Conservation (phyloP, 768 basidiomycete species). For the Leccinum broughii region DNA sequence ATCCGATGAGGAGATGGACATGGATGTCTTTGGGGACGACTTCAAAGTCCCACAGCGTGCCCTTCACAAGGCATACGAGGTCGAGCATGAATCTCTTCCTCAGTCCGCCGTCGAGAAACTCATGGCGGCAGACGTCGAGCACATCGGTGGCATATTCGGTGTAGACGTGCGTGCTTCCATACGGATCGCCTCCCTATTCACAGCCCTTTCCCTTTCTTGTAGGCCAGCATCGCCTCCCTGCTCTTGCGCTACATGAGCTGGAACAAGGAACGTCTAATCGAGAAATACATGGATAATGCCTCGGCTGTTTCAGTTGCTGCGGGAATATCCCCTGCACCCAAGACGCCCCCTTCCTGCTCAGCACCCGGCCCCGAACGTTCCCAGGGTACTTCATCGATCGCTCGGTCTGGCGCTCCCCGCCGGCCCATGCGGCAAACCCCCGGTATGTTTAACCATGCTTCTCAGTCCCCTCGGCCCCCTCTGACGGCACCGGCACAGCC, state of each 20-base stretch:
- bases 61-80: conserved; percentile 74
- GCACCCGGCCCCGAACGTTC: conserved; percentile 35
- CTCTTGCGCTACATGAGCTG: conserved; percentile 83
- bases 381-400: conserved; percentile 28
- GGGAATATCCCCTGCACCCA: conserved; percentile 54
- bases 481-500: conserved; percentile 13
- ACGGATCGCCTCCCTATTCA: not conserved
- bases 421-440: conserved; percentile 32
- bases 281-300: conserved; percentile 96
- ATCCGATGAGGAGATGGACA: conserved; percentile 65
- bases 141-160: conserved; percentile 84
- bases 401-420: conserved; percentile 27
- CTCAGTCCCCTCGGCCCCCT: not conserved
- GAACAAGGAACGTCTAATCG: conserved; percentile 96
- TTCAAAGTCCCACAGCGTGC: conserved; percentile 57
- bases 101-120: conserved; percentile 73
- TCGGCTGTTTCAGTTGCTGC: conserved; percentile 69
- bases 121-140: conserved; percentile 79
- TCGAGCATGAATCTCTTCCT: conserved; percentile 78
- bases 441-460: conserved; percentile 12
- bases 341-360: conserved; percentile 21
- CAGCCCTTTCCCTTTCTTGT: conserved; percentile 6
- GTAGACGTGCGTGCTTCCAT: conserved; percentile 68
- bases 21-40: conserved; percentile 65
- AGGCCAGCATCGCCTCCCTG: conserved; percentile 71